Base-by-base conservation (phyloP, 2,329 filamentous ascomycete species). In the Pezicula carpinea region DNA sequence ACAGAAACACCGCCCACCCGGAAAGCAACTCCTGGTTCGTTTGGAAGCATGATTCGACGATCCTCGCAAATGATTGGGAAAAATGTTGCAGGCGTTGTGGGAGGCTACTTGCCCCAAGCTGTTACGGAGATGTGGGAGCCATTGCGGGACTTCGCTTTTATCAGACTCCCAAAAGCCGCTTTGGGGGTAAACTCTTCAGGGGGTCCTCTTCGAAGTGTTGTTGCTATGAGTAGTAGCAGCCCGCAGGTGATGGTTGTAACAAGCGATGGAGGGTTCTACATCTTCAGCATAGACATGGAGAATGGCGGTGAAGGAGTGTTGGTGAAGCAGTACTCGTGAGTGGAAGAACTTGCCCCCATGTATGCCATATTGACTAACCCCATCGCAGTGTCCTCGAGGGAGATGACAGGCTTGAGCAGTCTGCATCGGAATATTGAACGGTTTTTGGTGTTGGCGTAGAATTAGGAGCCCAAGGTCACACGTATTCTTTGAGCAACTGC, bases 71-170 rank as follows among this genome's bases (percentile, higher is more conserved):
- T 92, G 48, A 92, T 97, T 66, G 87, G 90, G 33, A 90, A 87
- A 52, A 87, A 86, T 19, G 85, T 99, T 49, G 92, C 89, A 15
- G 88, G 89, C 5, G 89, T 89, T 6, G 85, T 96, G 26, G 91
- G 91, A 4, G 90, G 89, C 0, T 99, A 99, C 64, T 74, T 99
- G 2, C 93, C 93, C 0, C 87, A 87, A 60, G 92, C 91, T 1
- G 90, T 99, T 4, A 92, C 92, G 1, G 92, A 97, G 68, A 96
- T 97, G 77, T 97, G 91, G 91, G 93, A 99, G 61, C 93, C 93
- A 0, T 74, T 86, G 50, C 81, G 93, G 46, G 93, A 99, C 67
- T 99, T 99, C 69, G 93, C 93, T 1, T 97, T 89, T 76, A 91
- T 97, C 62, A 95, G 93, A 65, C 80, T 99, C 40, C 92, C 92